A percentile compares a stretch with the other conserved stretches of the same genome.
phyloP scores from a whole-genome alignment of 108 stramenopile species.

The Cyclotella sp. region DNA sequence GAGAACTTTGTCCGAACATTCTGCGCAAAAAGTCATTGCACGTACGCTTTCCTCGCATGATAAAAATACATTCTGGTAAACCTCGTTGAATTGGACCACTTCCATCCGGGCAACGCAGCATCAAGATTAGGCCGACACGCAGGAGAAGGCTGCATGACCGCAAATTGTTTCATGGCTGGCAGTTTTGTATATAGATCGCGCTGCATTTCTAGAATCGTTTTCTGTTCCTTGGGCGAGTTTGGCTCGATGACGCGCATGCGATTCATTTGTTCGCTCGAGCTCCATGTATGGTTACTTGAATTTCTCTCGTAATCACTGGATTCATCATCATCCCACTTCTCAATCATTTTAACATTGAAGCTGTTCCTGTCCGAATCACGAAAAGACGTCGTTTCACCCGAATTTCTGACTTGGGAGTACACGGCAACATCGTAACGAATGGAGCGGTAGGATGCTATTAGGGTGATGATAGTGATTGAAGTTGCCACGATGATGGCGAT shows the following conservation, averaged over 20 bases:
- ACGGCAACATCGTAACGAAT: no score
- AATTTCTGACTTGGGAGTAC: no score
- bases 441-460: neutral
- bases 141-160: slow-evolving; percentile 14
- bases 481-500: neutral
- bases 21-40: neutral
- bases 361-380: no score
- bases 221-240: no score
- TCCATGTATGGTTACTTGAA: no score
- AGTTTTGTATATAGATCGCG: neutral
- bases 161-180: neutral
- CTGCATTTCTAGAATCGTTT: neutral
- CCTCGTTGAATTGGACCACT: slow-evolving; percentile 19
- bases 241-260: no score
- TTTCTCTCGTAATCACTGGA: no score
- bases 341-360: no score
- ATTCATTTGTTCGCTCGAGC: no score
- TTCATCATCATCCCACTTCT: no score
- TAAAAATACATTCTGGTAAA: slow-evolving; percentile 29
- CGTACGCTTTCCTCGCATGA: slow-evolving; percentile 27
- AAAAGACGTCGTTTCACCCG: no score
- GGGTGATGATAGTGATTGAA: slow-evolving; percentile 3
- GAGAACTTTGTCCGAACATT: neutral
- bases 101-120: neutral
- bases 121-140: slow-evolving; percentile 26